Conservation (phyloP, 768 basidiomycete species). For the Infundibulicybe gibba region DNA sequence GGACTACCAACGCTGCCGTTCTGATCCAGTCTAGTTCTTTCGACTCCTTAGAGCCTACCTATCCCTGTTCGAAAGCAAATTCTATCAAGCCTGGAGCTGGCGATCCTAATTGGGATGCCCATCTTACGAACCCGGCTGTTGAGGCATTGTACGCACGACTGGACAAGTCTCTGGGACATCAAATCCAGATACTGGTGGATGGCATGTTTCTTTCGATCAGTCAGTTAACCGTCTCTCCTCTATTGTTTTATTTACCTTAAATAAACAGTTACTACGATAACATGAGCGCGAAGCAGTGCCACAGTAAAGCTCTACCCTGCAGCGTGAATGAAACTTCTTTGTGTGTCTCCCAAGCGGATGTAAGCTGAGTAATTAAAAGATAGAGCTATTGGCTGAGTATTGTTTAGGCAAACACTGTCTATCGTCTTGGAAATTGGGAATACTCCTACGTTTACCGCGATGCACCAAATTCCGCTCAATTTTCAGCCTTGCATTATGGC, state of each 20-base stretch:
- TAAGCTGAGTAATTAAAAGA: constrained; percentile 3
- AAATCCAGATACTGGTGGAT: constrained; percentile 34
- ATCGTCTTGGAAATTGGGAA: constrained; percentile 58
- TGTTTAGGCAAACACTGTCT: constrained; percentile 44
- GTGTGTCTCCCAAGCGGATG: constrained; percentile 41
- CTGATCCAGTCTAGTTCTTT: constrained; percentile 34
- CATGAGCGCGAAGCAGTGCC: constrained; percentile 47
- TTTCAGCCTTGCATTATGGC: constrained; percentile 40
- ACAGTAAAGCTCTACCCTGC: constrained; percentile 41
- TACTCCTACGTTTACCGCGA: constrained; percentile 51
- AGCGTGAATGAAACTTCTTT: constrained; percentile 37
- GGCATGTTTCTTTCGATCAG: constrained; percentile 52
- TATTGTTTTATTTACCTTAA: not conserved
- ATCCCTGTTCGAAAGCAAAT: constrained; percentile 36
- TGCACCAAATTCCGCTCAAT: constrained; percentile 38
- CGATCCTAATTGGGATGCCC: constrained; percentile 35
- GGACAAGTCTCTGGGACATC: constrained; percentile 40
- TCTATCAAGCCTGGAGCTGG: constrained; percentile 28
- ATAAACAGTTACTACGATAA: constrained; percentile 49
- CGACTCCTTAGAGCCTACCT: constrained; percentile 46
- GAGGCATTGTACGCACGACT: constrained; percentile 35
- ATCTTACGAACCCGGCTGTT: constrained; percentile 26
- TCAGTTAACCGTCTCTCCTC: constrained; percentile 13
- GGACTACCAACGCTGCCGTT: constrained; percentile 24
- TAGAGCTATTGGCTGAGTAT: not conserved